Conservation (phyloP, 2,329 filamentous ascomycete species). For the Bipolaris zeicola region DNA sequence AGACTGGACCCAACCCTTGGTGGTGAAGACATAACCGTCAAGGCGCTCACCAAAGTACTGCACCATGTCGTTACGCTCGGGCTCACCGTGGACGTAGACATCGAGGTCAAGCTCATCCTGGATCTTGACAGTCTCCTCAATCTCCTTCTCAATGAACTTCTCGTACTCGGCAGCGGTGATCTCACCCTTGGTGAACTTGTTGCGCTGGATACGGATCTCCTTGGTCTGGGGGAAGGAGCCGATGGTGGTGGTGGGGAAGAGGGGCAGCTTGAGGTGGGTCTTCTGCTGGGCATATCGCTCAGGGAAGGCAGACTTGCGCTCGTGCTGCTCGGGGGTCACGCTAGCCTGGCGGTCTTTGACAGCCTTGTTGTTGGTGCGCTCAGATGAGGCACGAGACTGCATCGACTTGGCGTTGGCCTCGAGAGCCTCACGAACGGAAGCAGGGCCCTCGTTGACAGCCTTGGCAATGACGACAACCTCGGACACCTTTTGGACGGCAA, state of each 20-base stretch:
- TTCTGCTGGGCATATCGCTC: slow-evolving; percentile 85
- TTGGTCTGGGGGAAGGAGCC: slow-evolving; percentile 99
- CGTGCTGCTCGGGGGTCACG: slow-evolving; percentile 83
- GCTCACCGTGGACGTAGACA: slow-evolving; percentile 97
- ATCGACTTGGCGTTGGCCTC: slow-evolving; percentile 97
- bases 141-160: slow-evolving; percentile 99
- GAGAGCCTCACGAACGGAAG: slow-evolving; percentile 82
- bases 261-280: slow-evolving; percentile 87
- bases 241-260: slow-evolving; percentile 99
- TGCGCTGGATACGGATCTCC: slow-evolving; percentile 94
- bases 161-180: slow-evolving; percentile 93
- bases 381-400: slow-evolving; percentile 87
- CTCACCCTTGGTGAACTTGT: slow-evolving; percentile 99
- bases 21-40: slow-evolving; percentile 97
- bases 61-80: slow-evolving; percentile 99
- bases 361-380: slow-evolving; percentile 93
- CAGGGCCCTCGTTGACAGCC: slow-evolving; percentile 91
- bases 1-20: slow-evolving; percentile 97
- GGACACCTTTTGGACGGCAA: slow-evolving; percentile 89
- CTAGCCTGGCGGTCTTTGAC: slow-evolving; percentile 96
- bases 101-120: slow-evolving; percentile 98
- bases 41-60: slow-evolving; percentile 99
- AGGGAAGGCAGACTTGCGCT: slow-evolving; percentile 90
- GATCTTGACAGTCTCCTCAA: slow-evolving; percentile 90
- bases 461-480: slow-evolving; percentile 95